Evolutionary conservation across 163 green algal genomes (phyloP).

Genomic region (Volvox carteri): DNA sequence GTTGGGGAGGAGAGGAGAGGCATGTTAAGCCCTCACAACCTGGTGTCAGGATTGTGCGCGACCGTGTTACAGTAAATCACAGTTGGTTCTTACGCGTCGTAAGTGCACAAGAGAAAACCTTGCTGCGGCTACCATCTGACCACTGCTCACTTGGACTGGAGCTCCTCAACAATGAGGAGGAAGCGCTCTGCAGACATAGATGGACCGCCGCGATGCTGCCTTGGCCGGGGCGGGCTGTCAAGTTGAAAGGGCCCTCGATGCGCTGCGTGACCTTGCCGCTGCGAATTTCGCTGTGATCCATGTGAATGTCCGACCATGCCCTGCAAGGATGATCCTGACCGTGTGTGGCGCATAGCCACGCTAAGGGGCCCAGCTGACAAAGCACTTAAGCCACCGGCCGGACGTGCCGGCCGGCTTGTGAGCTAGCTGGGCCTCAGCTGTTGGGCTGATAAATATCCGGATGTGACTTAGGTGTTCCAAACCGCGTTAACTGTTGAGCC

Average conservation of each 20-base stretch:
- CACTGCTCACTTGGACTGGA: conserved; percentile 9
- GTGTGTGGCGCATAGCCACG: conserved; percentile 20
- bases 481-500: not conserved
- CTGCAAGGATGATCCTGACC: not conserved
- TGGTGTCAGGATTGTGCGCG: too few species aligned
- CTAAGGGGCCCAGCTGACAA: not conserved
- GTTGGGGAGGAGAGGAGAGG: not conserved
- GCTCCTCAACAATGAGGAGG: conserved; percentile 3
- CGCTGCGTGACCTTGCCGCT: not conserved
- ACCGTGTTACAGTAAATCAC: too few species aligned
- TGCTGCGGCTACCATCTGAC: too few species aligned
- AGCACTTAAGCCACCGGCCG: not conserved
- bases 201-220: conserved; percentile 8
- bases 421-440: not conserved
- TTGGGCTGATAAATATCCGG: not conserved
- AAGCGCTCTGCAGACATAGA: conserved; percentile 39
- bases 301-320: not conserved
- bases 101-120: too few species aligned
- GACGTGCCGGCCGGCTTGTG: not conserved
- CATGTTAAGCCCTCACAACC: too few species aligned
- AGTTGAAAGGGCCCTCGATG: not conserved
- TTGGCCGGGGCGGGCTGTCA: conserved; percentile 25
- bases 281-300: conserved; percentile 5
- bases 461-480: too few species aligned
- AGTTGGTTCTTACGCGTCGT: too few species aligned